phyloP scores from a whole-genome alignment of 2,329 filamentous ascomycete species.

The Nothophoma quercina region DNA sequence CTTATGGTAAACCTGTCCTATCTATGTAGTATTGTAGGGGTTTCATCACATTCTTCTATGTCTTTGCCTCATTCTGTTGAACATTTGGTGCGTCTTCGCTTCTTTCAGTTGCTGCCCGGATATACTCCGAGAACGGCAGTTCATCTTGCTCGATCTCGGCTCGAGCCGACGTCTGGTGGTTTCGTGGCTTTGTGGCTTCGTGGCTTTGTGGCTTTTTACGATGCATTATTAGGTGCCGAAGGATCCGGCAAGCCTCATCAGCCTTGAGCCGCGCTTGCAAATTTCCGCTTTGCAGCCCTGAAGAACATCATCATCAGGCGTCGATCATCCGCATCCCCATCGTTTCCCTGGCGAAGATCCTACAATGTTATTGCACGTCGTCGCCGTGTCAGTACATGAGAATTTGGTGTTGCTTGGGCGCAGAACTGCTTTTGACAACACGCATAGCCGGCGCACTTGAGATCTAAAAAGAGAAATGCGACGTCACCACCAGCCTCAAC shows the following conservation, averaged over 20 bases:
- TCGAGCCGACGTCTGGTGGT: constrained; percentile 14
- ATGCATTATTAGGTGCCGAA: neutral
- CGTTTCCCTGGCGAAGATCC: constrained; percentile 10
- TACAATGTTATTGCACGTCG: neutral
- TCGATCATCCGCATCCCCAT: constrained; percentile 20
- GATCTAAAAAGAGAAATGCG: constrained; percentile 11
- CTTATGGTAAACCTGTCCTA: no score
- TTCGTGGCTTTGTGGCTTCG: constrained; percentile 17
- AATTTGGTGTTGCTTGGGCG: neutral
- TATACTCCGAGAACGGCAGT: neutral
- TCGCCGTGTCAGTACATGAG: neutral
- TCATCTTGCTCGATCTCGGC: constrained; percentile 9
- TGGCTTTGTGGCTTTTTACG: constrained; percentile 14
- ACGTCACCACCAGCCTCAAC: constrained; percentile 19
- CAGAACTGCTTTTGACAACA: neutral
- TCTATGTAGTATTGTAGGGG: no score
- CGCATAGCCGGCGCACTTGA: constrained; percentile 2
- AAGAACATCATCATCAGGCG: constrained; percentile 9
- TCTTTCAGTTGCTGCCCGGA: neutral
- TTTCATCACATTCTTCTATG: no score
- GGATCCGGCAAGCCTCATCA: constrained; percentile 8
- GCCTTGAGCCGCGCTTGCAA: constrained; percentile 10
- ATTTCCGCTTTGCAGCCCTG: constrained; percentile 1
- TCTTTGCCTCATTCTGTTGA: no score
- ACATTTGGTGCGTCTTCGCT: no score